A percentile compares a stretch with the other conserved stretches of the same genome.
These are phyloP conservation scores for Pontederia paniculata DNA, from an alignment of 176 grass and related monocot species.

Conservation along the genomic window DNA sequence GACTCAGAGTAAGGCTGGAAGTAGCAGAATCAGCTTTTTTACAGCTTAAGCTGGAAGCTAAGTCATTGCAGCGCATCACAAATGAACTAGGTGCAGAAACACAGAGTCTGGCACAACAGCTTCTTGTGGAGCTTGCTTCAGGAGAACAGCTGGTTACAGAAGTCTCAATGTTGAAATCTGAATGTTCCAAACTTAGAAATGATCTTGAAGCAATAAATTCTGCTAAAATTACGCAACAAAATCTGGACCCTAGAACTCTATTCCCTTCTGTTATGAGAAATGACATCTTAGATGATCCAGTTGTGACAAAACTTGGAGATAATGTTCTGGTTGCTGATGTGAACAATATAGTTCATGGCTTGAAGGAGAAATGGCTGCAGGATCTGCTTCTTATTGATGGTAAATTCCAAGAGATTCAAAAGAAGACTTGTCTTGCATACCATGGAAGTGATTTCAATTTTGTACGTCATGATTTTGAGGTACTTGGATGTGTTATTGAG, in stretches of 20 bases:
- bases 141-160: slow-evolving; percentile 58
- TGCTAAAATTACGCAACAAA: slow-evolving; percentile 33
- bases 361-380: slow-evolving; percentile 51
- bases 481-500: slow-evolving; percentile 55
- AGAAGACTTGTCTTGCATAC: slow-evolving; percentile 62
- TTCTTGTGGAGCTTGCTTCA: slow-evolving; percentile 71
- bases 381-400: slow-evolving; percentile 59
- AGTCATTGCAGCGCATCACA: slow-evolving; percentile 59
- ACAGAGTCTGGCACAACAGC: slow-evolving; percentile 45
- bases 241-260: slow-evolving; percentile 20
- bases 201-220: slow-evolving; percentile 74
- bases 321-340: slow-evolving; percentile 23
- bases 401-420: slow-evolving; percentile 83
- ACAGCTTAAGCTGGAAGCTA: slow-evolving; percentile 82
- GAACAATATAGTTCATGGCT: slow-evolving; percentile 23
- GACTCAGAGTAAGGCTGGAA: slow-evolving; percentile 64
- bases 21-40: slow-evolving; percentile 77
- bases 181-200: slow-evolving; percentile 66
- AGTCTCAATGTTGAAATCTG: slow-evolving; percentile 63
- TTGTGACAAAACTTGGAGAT: slow-evolving; percentile 19
- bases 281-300: slow-evolving; percentile 15
- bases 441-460: slow-evolving; percentile 73
- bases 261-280: slow-evolving; percentile 4
- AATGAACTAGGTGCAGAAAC: slow-evolving; percentile 70
- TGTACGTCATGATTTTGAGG: slow-evolving; percentile 60